Percentiles rank a stretch among this genome's conserved stretches.
phyloP scores from a whole-genome alignment of 129 eudicot genomes.

The Chrysanthemum seticuspe region DNA sequence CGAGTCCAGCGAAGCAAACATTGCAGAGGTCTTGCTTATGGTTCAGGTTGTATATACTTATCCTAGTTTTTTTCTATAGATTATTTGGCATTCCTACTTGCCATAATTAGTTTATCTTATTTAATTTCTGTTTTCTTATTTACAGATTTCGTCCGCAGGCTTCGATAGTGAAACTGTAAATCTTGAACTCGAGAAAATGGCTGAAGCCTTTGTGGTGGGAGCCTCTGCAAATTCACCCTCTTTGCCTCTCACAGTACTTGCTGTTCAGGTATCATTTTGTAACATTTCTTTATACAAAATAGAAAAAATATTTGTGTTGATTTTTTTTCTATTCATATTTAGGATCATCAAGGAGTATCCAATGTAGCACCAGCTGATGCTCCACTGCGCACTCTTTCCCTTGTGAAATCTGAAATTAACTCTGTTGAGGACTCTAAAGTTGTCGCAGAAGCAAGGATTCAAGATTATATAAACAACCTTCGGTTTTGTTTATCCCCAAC shows the following conservation, averaged over 20 bases:
- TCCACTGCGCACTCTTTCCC: conserved; percentile 61
- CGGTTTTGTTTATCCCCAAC: conserved; percentile 85
- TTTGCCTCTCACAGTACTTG: conserved; percentile 71
- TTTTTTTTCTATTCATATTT: background rate
- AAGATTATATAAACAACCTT: conserved; percentile 80
- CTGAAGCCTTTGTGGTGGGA: conserved; percentile 62
- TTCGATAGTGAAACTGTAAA: conserved; percentile 52
- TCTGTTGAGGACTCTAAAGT: conserved; percentile 32
- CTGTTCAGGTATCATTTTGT: conserved; percentile 60
- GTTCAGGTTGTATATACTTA: conserved; percentile 61
- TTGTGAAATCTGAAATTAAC: conserved; percentile 31
- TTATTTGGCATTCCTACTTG: background rate
- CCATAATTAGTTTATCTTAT: background rate
- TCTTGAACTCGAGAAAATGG: conserved; percentile 63
- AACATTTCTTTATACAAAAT: background rate
- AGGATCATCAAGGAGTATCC: conserved; percentile 97
- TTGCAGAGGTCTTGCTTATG: conserved; percentile 82
- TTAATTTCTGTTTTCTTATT: background rate
- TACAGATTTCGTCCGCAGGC: conserved; percentile 63
- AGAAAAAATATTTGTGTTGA: background rate
- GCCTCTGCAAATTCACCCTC: conserved; percentile 61
- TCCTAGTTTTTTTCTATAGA: background rate
- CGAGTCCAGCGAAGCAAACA: conserved; percentile 39
- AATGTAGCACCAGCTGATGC: conserved; percentile 95
- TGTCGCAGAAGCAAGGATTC: conserved; percentile 65